Percentiles rank a stretch among this genome's conserved stretches.
These are phyloP conservation scores for Beverwykella pulmonaria DNA, from an alignment of 495 filamentous ascomycete species.

Conservation along the genomic window DNA sequence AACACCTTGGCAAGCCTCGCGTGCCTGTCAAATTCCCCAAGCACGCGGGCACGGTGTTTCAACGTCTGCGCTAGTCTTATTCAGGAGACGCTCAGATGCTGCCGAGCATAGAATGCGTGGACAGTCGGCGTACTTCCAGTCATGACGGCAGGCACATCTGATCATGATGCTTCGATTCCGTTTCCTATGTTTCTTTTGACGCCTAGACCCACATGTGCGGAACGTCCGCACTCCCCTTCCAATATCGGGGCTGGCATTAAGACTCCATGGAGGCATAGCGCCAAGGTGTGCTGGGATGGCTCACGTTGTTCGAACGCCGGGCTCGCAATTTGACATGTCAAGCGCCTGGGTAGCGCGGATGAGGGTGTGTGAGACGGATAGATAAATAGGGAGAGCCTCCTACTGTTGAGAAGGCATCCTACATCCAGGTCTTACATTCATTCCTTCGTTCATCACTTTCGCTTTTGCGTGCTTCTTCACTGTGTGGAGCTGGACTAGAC, in stretches of 20 bases:
- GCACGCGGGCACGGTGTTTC: not conserved
- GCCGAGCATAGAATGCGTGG: not conserved
- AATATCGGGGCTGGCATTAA: constrained; percentile 12
- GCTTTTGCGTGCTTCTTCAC: constrained; percentile 25
- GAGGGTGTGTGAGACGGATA: not conserved
- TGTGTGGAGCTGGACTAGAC: constrained; percentile 31
- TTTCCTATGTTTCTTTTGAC: constrained; percentile 1
- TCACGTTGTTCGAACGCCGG: not conserved
- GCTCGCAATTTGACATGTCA: not conserved
- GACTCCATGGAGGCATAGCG: not conserved
- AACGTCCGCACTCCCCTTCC: constrained; percentile 3
- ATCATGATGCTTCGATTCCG: not conserved
- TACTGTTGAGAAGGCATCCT: constrained; percentile 9
- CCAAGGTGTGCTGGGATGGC: not conserved
- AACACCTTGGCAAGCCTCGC: not conserved
- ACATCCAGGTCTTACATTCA: constrained; percentile 22
- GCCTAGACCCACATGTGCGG: constrained; percentile 5
- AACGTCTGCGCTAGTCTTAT: not conserved
- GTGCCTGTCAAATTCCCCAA: not conserved
- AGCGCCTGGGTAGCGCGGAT: not conserved
- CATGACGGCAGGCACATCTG: not conserved
- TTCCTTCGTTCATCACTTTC: constrained; percentile 13
- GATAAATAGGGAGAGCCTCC: constrained; percentile 10
- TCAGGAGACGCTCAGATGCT: not conserved
- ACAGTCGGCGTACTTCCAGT: too few species aligned